These are phyloP conservation scores for Earliella scabrosa DNA, from an alignment of 1,284 basidiomycete species.

Conservation along the genomic window DNA sequence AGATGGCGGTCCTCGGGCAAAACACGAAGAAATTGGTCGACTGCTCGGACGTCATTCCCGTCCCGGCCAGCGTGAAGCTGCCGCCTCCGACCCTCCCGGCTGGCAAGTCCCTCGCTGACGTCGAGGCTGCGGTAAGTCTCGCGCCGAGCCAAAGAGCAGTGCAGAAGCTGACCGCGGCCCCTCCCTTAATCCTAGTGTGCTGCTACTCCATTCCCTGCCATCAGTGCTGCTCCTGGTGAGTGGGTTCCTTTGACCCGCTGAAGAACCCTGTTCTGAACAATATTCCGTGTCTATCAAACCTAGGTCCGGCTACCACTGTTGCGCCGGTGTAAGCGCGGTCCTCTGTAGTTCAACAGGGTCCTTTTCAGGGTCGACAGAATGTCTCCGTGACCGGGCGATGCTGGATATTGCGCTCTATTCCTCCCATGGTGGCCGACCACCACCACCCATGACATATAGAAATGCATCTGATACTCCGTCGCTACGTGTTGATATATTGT, in stretches of 20 bases:
- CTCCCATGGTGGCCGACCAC: no score
- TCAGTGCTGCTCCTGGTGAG: constrained; percentile 3
- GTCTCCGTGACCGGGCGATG: no score
- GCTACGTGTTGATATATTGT: no score
- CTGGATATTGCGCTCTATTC: no score
- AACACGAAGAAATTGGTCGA: constrained; percentile 30
- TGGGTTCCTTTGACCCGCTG: no score
- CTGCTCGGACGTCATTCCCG: constrained; percentile 42
- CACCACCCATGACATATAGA: no score
- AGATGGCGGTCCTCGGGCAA: constrained; percentile 37
- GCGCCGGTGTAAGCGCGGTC: neutral
- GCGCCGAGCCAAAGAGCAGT: neutral
- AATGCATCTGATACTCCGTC: no score
- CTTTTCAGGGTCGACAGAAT: no score
- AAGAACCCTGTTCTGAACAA: no score
- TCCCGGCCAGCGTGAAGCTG: constrained; percentile 14
- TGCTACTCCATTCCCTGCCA: constrained; percentile 5
- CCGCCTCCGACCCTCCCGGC: constrained; percentile 28
- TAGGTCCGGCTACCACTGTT: neutral
- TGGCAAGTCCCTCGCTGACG: constrained; percentile 14
- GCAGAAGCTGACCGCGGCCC: no score
- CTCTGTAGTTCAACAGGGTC: neutral
- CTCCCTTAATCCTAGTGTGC: no score
- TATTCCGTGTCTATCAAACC: no score
- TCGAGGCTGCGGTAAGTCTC: constrained; percentile 12